phyloP scores from a whole-genome alignment of 164 flowering plant genomes.

The Warburgia ugandensis region DNA sequence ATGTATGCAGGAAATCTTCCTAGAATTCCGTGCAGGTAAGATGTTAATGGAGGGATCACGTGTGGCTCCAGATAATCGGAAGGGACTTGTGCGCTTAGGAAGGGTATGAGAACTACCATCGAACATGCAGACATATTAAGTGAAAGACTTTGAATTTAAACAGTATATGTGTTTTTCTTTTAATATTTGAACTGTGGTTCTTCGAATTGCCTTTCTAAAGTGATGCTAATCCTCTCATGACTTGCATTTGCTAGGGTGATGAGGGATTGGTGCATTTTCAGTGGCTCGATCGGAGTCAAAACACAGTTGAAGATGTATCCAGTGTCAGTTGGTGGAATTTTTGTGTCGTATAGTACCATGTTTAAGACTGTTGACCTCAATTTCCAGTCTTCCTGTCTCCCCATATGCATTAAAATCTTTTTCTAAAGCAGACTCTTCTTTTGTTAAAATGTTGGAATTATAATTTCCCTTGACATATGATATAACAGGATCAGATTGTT shows the following conservation, averaged over 20 bases:
- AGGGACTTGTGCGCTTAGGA: conserved; percentile 81
- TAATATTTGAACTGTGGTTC: background rate
- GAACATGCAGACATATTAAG: background rate
- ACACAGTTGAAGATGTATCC: conserved; percentile 92
- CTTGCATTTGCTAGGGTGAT: conserved; percentile 49
- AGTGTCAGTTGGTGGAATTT: conserved; percentile 2
- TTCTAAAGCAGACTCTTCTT: too few species aligned
- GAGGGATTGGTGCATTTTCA: conserved; percentile 92
- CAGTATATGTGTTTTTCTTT: background rate
- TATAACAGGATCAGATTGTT: conserved; percentile 73
- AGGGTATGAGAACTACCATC: conserved; percentile 37
- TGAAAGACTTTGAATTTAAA: background rate
- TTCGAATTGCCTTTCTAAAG: background rate
- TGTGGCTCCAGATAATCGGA: conserved; percentile 76
- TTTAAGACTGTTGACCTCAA: too few species aligned
- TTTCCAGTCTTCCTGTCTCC: too few species aligned
- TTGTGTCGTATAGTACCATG: background rate
- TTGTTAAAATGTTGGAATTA: background rate
- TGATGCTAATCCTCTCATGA: background rate
- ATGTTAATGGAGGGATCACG: conserved; percentile 64
- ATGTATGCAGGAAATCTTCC: conserved; percentile 45
- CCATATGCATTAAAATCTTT: too few species aligned
- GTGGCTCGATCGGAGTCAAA: conserved; percentile 77
- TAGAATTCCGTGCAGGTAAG: conserved; percentile 95
- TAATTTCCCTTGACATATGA: conserved; percentile 41